A percentile compares a stretch with the other conserved stretches of the same genome.
Evolutionary conservation across 2,329 filamentous ascomycete genomes (phyloP).

Genomic region (Cadophora luteo-olivacea): DNA sequence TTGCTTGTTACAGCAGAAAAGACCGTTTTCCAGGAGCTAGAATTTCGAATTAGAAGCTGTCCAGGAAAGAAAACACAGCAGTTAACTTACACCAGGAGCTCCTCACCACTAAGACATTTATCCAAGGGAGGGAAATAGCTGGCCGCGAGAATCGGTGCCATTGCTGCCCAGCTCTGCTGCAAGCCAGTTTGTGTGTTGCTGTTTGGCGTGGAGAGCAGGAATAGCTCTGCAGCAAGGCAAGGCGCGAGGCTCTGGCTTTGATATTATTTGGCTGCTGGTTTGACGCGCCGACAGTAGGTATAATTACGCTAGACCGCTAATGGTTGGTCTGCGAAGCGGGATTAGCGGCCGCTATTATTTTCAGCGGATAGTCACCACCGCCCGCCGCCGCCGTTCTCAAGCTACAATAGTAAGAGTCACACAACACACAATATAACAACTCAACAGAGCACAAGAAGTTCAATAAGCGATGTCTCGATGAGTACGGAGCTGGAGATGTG

Average conservation of each 20-base stretch:
- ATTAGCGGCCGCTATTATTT: constrained; percentile 7
- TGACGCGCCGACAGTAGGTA: neutral
- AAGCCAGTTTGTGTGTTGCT: constrained; percentile 37
- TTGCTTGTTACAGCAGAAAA: constrained; percentile 61
- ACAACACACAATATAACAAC: neutral
- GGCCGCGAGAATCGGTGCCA: constrained; percentile 73
- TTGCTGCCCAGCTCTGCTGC: constrained; percentile 59
- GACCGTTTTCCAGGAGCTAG: constrained; percentile 67
- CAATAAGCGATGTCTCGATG: neutral
- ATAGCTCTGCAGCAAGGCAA: constrained; percentile 15
- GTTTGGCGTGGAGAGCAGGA: constrained; percentile 42
- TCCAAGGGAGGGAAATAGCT: constrained; percentile 85
- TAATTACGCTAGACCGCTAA: neutral
- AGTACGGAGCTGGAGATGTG: neutral
- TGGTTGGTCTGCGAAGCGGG: neutral
- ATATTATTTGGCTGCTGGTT: neutral
- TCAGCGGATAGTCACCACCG: neutral
- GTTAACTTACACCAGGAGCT: constrained; percentile 75
- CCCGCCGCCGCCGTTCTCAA: neutral
- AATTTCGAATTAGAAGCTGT: constrained; percentile 27
- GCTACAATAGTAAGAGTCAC: neutral
- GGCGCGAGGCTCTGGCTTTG: constrained; percentile 14
- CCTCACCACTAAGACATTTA: constrained; percentile 82
- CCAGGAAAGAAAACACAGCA: neutral
- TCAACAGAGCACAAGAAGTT: neutral